These are phyloP conservation scores for Chrysoporthe puriensis DNA, from an alignment of 2,329 filamentous ascomycete genomes.

Conservation along the genomic window DNA sequence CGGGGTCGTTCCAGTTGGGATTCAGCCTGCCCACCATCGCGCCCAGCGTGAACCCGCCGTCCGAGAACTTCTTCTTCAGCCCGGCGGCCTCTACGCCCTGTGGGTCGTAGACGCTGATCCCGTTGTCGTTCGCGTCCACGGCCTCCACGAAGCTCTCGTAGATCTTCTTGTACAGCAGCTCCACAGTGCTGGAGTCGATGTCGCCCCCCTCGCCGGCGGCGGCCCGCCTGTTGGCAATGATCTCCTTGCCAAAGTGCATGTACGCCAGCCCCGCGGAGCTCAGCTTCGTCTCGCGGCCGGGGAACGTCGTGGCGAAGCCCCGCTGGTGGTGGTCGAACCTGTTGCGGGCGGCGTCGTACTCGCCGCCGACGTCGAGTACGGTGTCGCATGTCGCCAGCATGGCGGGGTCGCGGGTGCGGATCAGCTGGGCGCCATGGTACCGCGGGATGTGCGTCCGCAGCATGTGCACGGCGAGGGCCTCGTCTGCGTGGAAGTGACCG, in stretches of 20 bases:
- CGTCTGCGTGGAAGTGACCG: conserved; percentile 98
- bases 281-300: conserved; percentile 82
- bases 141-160: conserved; percentile 95
- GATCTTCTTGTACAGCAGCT: conserved; percentile 81
- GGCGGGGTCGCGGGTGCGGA: conserved; percentile 85
- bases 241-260: conserved; percentile 87
- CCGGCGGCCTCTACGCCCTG: conserved; percentile 69
- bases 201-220: conserved; percentile 41
- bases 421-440: conserved; percentile 73
- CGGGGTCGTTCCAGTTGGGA: conserved; percentile 74
- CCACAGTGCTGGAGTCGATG: conserved; percentile 68
- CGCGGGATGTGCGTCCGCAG: conserved; percentile 79
- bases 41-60: conserved; percentile 82
- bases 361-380: conserved; percentile 95
- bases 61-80: conserved; percentile 79
- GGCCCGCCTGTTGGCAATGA: conserved; percentile 71
- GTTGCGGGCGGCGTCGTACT: conserved; percentile 76
- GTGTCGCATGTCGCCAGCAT: conserved; percentile 84
- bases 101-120: conserved; percentile 81
- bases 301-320: conserved; percentile 84
- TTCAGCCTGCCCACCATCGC: conserved; percentile 83
- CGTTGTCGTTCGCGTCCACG: conserved; percentile 97
- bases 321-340: conserved; percentile 99
- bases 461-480: conserved; percentile 95
- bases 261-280: conserved; percentile 93